Conservation (phyloP, 352 stramenopile species). For the Phytophthora pini region DNA sequence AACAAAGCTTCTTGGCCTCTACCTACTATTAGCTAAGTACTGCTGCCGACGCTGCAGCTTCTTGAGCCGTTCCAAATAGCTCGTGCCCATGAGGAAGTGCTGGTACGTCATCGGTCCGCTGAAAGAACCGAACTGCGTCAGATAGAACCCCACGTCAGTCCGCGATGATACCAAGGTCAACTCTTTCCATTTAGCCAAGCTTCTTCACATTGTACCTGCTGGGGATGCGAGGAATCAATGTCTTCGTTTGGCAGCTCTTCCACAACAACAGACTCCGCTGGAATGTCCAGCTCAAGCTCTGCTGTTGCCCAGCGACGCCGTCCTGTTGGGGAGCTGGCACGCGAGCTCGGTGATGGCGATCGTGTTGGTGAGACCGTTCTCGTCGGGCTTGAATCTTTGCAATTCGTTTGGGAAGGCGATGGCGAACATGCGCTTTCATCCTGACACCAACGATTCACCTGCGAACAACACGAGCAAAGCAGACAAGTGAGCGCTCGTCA, state of each 20-base stretch:
- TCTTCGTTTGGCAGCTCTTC: slow-evolving; percentile 1
- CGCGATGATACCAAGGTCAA: neutral
- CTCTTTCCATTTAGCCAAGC: neutral
- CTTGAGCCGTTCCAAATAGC: slow-evolving; percentile 53
- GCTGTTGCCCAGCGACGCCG: slow-evolving; percentile 1
- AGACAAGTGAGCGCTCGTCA: neutral
- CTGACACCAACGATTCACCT: slow-evolving; percentile 12
- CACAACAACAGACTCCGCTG: slow-evolving; percentile 17
- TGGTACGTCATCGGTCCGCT: slow-evolving; percentile 38
- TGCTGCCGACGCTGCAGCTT: slow-evolving; percentile 28
- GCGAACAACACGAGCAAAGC: slow-evolving; percentile 6
- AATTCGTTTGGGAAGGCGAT: neutral
- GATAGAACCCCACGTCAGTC: slow-evolving; percentile 25
- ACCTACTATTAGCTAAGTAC: slow-evolving; percentile 9
- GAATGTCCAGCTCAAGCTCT: slow-evolving; percentile 28
- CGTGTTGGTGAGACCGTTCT: slow-evolving; percentile 1
- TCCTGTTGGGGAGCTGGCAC: slow-evolving; percentile 10
- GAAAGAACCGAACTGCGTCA: slow-evolving; percentile 26
- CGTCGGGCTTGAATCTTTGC: slow-evolving; percentile 1
- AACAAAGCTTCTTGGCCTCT: too few species aligned
- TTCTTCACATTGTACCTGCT: slow-evolving; percentile 14
- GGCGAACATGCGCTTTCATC: slow-evolving; percentile 6
- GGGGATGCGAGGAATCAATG: neutral
- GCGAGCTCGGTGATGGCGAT: slow-evolving; percentile 15
- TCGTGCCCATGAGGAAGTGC: slow-evolving; percentile 61